phyloP scores from a whole-genome alignment of 192 early-diverging fungal species.

The Thoreauomyces humboldtii region DNA sequence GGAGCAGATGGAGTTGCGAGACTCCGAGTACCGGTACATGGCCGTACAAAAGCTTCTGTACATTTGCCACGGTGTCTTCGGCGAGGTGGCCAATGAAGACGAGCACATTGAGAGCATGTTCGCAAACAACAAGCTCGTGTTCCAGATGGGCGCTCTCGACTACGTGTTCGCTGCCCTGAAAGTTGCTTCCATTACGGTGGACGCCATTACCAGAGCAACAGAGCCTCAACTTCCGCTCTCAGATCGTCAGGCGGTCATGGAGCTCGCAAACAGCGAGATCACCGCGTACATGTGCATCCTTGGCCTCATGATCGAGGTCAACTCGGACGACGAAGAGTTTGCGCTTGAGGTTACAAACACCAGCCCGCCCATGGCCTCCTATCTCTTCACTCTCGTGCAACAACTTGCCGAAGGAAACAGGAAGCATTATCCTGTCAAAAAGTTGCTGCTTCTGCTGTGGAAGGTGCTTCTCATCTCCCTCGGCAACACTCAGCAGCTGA shows the following conservation, averaged over 20 bases:
- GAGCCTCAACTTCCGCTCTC: neutral
- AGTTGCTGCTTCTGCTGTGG: conserved; percentile 69
- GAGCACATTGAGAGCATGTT: conserved; percentile 57
- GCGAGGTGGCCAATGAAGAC: conserved; percentile 24
- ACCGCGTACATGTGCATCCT: conserved; percentile 57
- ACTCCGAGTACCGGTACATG: conserved; percentile 42
- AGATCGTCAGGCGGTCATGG: conserved; percentile 36
- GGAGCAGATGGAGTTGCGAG: conserved; percentile 56
- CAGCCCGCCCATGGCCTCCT: conserved; percentile 44
- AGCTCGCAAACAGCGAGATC: conserved; percentile 42
- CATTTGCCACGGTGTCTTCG: conserved; percentile 59
- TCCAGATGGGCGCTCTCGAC: conserved; percentile 56
- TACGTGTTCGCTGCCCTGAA: conserved; percentile 56
- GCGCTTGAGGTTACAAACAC: conserved; percentile 50
- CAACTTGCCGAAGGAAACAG: conserved; percentile 65
- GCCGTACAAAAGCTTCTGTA: conserved; percentile 61
- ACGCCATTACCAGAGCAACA: conserved; percentile 33
- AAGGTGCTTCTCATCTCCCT: conserved; percentile 63
- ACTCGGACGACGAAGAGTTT: conserved; percentile 47
- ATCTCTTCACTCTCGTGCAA: conserved; percentile 64
- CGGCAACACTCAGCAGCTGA: conserved; percentile 53
- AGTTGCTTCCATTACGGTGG: conserved; percentile 54
- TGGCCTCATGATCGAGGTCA: conserved; percentile 61
- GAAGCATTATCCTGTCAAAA: conserved; percentile 68
- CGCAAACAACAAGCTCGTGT: conserved; percentile 56